These are phyloP conservation scores for Pseudogymnoascus sp. DNA, from an alignment of 2,329 filamentous ascomycete species.

Conservation along the genomic window DNA sequence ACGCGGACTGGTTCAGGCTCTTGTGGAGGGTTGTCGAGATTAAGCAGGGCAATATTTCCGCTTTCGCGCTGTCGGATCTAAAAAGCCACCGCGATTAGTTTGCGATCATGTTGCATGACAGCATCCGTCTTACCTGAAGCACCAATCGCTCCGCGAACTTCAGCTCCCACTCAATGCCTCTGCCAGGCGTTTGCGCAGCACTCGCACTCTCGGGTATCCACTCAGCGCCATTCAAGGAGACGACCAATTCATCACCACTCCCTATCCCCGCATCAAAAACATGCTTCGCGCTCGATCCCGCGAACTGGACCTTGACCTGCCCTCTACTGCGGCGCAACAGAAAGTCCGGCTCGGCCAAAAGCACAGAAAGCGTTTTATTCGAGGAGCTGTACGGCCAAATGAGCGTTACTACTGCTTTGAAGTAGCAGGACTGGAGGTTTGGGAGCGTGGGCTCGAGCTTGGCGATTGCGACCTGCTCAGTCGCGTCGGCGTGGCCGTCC, in stretches of 20 bases:
- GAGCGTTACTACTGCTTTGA: conserved; percentile 71
- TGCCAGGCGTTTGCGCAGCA: conserved; percentile 40
- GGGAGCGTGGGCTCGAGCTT: conserved; percentile 43
- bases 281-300: conserved; percentile 59
- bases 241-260: conserved; percentile 66
- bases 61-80: conserved; percentile 41
- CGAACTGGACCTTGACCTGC: conserved; percentile 72
- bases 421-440: conserved; percentile 33
- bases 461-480: conserved; percentile 44
- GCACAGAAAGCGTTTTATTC: conserved; percentile 63
- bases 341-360: conserved; percentile 79
- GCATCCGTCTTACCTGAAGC: conserved; percentile 35
- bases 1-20: conserved; percentile 17
- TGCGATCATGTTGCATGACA: conserved; percentile 10
- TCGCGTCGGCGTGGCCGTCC: conserved; percentile 11
- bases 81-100: conserved; percentile 22
- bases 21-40: conserved; percentile 40
- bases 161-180: conserved; percentile 50
- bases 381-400: conserved; percentile 87
- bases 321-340: conserved; percentile 68
- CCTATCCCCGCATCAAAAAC: conserved; percentile 60
- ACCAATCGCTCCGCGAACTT: conserved; percentile 44
- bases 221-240: conserved; percentile 60
- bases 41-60: conserved; percentile 40
- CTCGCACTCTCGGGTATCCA: conserved; percentile 39